These are phyloP conservation scores for Epichloe uncinata DNA, from an alignment of 2,329 filamentous ascomycete species.

Conservation along the genomic window DNA sequence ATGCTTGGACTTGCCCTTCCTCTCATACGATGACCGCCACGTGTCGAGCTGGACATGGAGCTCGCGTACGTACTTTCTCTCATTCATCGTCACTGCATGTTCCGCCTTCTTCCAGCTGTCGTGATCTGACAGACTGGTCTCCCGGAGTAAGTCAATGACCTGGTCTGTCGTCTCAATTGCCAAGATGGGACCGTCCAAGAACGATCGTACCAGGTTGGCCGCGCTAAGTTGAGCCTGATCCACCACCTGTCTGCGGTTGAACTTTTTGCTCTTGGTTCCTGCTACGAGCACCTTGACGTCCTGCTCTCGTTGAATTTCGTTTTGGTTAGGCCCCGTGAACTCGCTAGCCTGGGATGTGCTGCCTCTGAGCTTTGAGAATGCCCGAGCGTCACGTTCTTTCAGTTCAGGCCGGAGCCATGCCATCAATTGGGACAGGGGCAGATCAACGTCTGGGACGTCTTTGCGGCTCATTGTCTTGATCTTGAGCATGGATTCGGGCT, in stretches of 20 bases:
- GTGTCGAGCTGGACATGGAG: slow-evolving; percentile 61
- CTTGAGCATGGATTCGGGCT: slow-evolving; percentile 63
- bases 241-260: slow-evolving; percentile 74
- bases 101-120: slow-evolving; percentile 77
- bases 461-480: slow-evolving; percentile 66
- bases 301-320: slow-evolving; percentile 36
- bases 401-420: slow-evolving; percentile 70
- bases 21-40: slow-evolving; percentile 47
- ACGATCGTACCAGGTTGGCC: slow-evolving; percentile 53
- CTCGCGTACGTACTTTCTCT: slow-evolving; percentile 72
- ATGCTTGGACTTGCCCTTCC: slow-evolving; percentile 44
- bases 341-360: slow-evolving; percentile 18
- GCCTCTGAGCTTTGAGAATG: slow-evolving; percentile 31
- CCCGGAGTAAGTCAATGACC: slow-evolving; percentile 61
- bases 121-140: slow-evolving; percentile 61
- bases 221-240: slow-evolving; percentile 55
- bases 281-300: slow-evolving; percentile 78
- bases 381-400: slow-evolving; percentile 58
- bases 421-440: slow-evolving; percentile 60
- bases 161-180: slow-evolving; percentile 82
- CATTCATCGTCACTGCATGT: slow-evolving; percentile 61
- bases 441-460: slow-evolving; percentile 61
- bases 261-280: slow-evolving; percentile 79
- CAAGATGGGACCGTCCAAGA: slow-evolving; percentile 65
- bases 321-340: slow-evolving; percentile 8